Percentiles rank a stretch among this genome's conserved stretches.
These are phyloP conservation scores for Pichia paraexigua DNA, from an alignment of 805 yeast species.

Conservation along the genomic window DNA sequence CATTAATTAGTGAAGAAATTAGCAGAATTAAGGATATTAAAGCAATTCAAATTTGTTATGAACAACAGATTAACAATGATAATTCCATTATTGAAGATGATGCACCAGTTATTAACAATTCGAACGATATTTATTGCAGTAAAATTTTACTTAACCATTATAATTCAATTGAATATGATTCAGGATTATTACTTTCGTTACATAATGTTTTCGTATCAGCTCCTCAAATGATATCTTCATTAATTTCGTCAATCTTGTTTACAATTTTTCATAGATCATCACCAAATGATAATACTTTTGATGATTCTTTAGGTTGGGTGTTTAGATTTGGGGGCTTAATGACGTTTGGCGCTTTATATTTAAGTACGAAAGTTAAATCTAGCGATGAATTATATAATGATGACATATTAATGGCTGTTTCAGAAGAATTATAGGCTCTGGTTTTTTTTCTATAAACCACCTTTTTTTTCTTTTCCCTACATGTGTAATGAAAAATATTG, in stretches of 20 bases:
- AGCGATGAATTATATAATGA: slow-evolving; percentile 31
- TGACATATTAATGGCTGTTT: slow-evolving; percentile 17
- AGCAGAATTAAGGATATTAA: slow-evolving; percentile 44
- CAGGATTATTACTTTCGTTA: slow-evolving; percentile 49
- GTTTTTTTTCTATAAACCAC: too few relatives aligned
- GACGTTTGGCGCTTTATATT: slow-evolving; percentile 37
- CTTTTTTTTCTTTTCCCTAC: too few relatives aligned
- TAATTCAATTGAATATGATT: slow-evolving; percentile 41
- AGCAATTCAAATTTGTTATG: slow-evolving; percentile 21
- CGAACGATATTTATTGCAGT: slow-evolving; percentile 14
- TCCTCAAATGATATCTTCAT: slow-evolving; percentile 48
- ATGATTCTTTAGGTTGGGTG: slow-evolving; percentile 47
- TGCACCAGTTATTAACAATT: slow-evolving; percentile 2
- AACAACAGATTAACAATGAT: slow-evolving; percentile 9
- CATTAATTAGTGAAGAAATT: slow-evolving; percentile 49
- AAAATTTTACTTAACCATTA: slow-evolving; percentile 23
- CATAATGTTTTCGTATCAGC: slow-evolving; percentile 52
- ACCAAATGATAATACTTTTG: slow-evolving; percentile 23
- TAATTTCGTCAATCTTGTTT: slow-evolving; percentile 41
- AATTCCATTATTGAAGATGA: slow-evolving; percentile 4
- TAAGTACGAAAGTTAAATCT: slow-evolving; percentile 37
- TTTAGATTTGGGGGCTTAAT: slow-evolving; percentile 48
- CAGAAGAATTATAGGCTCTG: background rate
- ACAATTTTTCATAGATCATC: slow-evolving; percentile 25
- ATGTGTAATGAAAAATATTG: background rate